These are phyloP conservation scores for Penicillium sp. DNA, from an alignment of 2,329 filamentous ascomycete species.

Conservation along the genomic window DNA sequence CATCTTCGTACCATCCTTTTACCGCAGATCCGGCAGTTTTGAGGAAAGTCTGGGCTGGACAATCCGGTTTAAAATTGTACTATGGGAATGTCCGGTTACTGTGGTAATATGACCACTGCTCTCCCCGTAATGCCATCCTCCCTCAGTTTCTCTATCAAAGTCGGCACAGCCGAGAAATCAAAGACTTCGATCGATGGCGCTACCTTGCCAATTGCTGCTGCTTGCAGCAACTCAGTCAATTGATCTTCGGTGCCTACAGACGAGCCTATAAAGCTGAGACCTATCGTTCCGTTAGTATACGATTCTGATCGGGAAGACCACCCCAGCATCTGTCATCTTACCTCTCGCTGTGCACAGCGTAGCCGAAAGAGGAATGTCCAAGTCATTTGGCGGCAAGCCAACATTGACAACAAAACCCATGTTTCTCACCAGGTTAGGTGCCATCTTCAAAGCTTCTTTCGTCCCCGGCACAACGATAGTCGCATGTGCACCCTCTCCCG, in stretches of 20 bases:
- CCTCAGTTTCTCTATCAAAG: conserved; percentile 11
- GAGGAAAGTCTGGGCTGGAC: neutral
- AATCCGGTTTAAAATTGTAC: neutral
- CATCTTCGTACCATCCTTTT: neutral
- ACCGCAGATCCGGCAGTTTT: neutral
- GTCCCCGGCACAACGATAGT: conserved; percentile 18
- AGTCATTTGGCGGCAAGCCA: conserved; percentile 17
- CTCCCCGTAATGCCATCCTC: conserved; percentile 16
- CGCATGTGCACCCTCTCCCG: conserved; percentile 18
- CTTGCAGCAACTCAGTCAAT: conserved; percentile 14
- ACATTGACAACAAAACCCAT: conserved; percentile 19
- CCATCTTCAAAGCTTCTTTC: conserved; percentile 16
- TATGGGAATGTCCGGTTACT: neutral
- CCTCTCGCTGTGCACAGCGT: conserved; percentile 21
- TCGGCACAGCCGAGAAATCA: conserved; percentile 12
- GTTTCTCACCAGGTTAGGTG: conserved; percentile 16
- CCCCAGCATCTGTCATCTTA: conserved; percentile 1
- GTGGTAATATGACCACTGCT: conserved; percentile 16
- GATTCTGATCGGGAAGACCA: neutral
- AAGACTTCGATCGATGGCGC: conserved; percentile 15
- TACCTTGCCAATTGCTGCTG: conserved; percentile 14
- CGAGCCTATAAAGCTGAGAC: conserved; percentile 17
- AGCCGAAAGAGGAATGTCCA: conserved; percentile 19
- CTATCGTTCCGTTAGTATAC: conserved; percentile 8
- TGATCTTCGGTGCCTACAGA: conserved; percentile 20